Evolutionary conservation across 169 alveolate genomes (phyloP), one percentile per base, ranked within the genome.

Genomic region (Plasmodium chabaudi): DNA sequence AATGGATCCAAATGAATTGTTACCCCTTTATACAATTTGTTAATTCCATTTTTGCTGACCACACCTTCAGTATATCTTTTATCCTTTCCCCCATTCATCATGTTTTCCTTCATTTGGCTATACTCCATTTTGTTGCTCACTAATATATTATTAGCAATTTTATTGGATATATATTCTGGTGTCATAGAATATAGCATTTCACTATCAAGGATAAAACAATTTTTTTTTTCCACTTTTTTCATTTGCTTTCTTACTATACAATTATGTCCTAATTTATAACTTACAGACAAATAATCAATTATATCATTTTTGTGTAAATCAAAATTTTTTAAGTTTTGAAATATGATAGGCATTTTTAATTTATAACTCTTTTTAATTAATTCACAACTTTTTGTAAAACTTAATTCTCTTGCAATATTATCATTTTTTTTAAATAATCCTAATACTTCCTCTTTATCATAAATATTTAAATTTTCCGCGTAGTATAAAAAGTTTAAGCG

Each of bases 101-200:
- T 10, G 1, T 64, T 27, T 7, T 9, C 34, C 25, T 17, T 60
- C 51, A 44, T 5, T 13, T 46, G 3, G 25, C 0, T 5, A 47
- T 3, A 17, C 21, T 21, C 21, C 17, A 57, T 57, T 57, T 57
- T 2, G 27, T 19, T 57, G 21, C 5, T 19, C 1, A 60, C n/a
- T 6, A 77, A 13, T 17, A 77, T 25, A 57, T 69, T 77, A 9
- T 49, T 27, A 13, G 72, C 68, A 5, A 77, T 77, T 49, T 63
- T 77, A 9, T 25, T 61, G 0, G 88, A 17, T 15, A 77, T 77
- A 56, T 46, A 64, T 12, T 77, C 88, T 13, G 88, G 88, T 6
- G 88, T 77, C 88, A 77, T 77, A 46, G 88, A 77, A 42, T 77
- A 77, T 21, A 77, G 19, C 88, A 77, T 77, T 49, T 77, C 77